Base-by-base conservation (phyloP, 2,329 filamentous ascomycete genomes). In the Colletotrichum tropicale region DNA sequence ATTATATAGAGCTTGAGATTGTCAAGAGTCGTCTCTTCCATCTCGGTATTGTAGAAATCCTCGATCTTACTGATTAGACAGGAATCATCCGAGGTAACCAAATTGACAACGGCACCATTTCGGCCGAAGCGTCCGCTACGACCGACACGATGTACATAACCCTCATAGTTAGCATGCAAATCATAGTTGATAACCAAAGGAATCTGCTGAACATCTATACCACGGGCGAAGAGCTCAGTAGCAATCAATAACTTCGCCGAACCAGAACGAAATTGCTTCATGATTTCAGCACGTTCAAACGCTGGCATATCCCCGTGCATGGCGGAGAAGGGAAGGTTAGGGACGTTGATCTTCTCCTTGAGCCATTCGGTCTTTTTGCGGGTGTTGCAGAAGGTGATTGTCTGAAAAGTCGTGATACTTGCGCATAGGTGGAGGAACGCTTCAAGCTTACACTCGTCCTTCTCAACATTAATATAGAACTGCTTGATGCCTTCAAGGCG, bases 301-400 rank as follows among this genome's bases (percentile, higher is more conserved):
- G 98, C 96, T 87, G 98, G 96, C 97, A 99, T 99, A 85, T 99
- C 97, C 86, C 97, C 97, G 91, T 99, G 97, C 97, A 99, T 98
- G 88, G 96, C 96, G 52, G 96, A 98, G 86, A 99, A 97, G 78
- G 97, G 98, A 91, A 99, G 98, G 89, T 99, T 96, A 90, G 95
- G 95, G 82, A 94, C 94, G 82, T 95, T 98, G 86, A 99, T 96
- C 93, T 98, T 98, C 89, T 98, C 96, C 81, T 97, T 98, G 82
- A 99, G 94, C 97, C 97, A 99, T 91, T 99, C 97, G 84, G 98
- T 97, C 96, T 99, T 99, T 92, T 96, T 94, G 87, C 97, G 95
- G 85, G 97, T 99, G 94, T 99, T 99, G 93, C 97, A 99, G 95
- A 99, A 99, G 89, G 99, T 99, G 88, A 99, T 97, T 76, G 97